Percentiles rank a stretch among this genome's conserved stretches.
Conservation (phyloP, 2,329 filamentous ascomycete genomes). For the Bimuria novae-zelandiae region DNA sequence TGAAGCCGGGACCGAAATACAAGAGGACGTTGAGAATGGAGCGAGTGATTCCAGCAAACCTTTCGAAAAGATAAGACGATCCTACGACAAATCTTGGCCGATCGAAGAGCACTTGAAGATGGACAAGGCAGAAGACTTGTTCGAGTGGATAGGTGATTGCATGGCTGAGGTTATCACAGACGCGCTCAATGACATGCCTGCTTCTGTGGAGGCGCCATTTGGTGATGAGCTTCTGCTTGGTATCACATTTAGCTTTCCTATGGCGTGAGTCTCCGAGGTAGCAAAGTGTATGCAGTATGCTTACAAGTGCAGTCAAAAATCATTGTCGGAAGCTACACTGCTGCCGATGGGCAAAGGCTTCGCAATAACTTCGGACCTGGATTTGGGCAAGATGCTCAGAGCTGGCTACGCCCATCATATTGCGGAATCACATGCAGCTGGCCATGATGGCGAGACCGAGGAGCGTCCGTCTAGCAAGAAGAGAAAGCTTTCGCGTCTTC, state of each 20-base stretch:
- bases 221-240: constrained; percentile 62
- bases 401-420: constrained; percentile 63
- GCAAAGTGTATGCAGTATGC: not conserved
- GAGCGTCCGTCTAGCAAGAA: constrained; percentile 28
- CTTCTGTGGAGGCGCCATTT: constrained; percentile 32
- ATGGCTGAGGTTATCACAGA: constrained; percentile 73
- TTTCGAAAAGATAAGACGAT: constrained; percentile 56
- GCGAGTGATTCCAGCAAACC: constrained; percentile 23
- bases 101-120: constrained; percentile 74
- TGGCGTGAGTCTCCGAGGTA: constrained; percentile 49
- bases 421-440: constrained; percentile 43
- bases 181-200: constrained; percentile 50
- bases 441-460: constrained; percentile 29
- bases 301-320: constrained; percentile 54
- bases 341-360: constrained; percentile 76
- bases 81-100: constrained; percentile 73
- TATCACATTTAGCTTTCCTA: constrained; percentile 73
- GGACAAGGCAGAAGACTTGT: constrained; percentile 74
- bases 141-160: constrained; percentile 79
- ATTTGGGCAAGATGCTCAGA: constrained; percentile 64
- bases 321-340: constrained; percentile 65
- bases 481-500: constrained; percentile 52
- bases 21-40: constrained; percentile 45
- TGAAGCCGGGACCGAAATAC: no score
- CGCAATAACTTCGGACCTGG: constrained; percentile 62